phyloP scores from a whole-genome alignment of 306 rosid genomes.

The Medicago ruthenica region DNA sequence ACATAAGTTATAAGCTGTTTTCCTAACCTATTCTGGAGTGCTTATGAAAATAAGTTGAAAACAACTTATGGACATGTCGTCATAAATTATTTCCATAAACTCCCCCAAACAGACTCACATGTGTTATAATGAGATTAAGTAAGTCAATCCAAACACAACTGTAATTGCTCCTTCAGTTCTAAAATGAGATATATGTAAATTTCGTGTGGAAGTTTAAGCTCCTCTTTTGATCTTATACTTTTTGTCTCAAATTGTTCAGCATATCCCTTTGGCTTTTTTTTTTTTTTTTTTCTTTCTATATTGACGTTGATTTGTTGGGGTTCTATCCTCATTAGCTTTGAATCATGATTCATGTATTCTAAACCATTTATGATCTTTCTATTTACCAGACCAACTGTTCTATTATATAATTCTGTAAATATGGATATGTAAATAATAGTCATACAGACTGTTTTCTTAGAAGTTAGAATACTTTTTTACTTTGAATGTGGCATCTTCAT shows the following conservation, averaged over 20 bases:
- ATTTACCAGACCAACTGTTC: background rate
- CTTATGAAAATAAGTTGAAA: no score
- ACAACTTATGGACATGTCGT: no score
- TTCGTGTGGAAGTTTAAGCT: slow-evolving; percentile 6
- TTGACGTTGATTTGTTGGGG: no score
- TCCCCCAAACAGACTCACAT: background rate
- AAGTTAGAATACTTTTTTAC: background rate
- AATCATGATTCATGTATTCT: background rate
- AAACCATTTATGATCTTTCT: background rate
- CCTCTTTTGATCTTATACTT: background rate
- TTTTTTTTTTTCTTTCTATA: background rate
- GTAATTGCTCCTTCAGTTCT: slow-evolving; percentile 14
- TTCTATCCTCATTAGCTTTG: no score
- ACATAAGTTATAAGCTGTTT: no score
- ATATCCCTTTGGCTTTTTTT: background rate
- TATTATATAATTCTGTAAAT: background rate
- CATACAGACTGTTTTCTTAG: background rate
- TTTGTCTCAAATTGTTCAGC: slow-evolving; percentile 17
- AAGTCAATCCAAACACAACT: background rate
- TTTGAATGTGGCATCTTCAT: slow-evolving; percentile 21
- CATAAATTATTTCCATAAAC: background rate
- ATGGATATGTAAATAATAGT: background rate
- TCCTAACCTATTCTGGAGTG: background rate
- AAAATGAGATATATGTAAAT: slow-evolving; percentile 13
- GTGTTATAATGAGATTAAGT: background rate